phyloP scores from a whole-genome alignment of 2,329 filamentous ascomycete species.

The Lachnellula cervina region DNA sequence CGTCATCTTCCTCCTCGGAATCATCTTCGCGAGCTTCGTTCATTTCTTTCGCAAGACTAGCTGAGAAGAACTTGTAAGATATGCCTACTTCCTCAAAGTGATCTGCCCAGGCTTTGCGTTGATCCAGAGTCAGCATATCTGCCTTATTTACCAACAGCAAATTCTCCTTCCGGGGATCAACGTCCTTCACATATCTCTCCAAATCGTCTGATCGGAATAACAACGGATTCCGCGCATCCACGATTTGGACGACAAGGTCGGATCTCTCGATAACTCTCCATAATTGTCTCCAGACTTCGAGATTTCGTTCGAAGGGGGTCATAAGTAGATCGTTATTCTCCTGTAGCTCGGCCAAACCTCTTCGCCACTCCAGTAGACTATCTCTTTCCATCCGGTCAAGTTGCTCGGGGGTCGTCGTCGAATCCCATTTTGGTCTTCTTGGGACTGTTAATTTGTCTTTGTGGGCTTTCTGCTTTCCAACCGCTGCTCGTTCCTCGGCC shows the following conservation, averaged over 20 bases:
- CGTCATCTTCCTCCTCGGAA: slow-evolving; percentile 41
- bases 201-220: slow-evolving; percentile 93
- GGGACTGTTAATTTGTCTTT: slow-evolving; percentile 79
- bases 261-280: slow-evolving; percentile 98
- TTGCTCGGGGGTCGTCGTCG: slow-evolving; percentile 75
- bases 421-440: slow-evolving; percentile 82
- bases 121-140: slow-evolving; percentile 92
- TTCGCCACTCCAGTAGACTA: slow-evolving; percentile 79
- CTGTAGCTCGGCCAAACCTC: slow-evolving; percentile 85
- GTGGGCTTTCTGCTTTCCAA: slow-evolving; percentile 81
- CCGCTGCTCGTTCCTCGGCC: slow-evolving; percentile 71
- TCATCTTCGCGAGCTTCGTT: slow-evolving; percentile 66
- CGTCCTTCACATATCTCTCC: slow-evolving; percentile 89
- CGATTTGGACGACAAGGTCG: slow-evolving; percentile 94
- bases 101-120: slow-evolving; percentile 78
- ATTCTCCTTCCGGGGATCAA: slow-evolving; percentile 84
- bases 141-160: slow-evolving; percentile 95
- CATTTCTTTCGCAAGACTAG: slow-evolving; percentile 81
- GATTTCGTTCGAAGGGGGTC: slow-evolving; percentile 95
- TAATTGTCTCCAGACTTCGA: slow-evolving; percentile 96
- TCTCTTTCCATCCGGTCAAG: slow-evolving; percentile 76
- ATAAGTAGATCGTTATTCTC: slow-evolving; percentile 92
- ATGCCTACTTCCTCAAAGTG: slow-evolving; percentile 79
- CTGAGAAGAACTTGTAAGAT: slow-evolving; percentile 94
- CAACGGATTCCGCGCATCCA: slow-evolving; percentile 91